Evolutionary conservation across 1,284 basidiomycete genomes (phyloP).

Genomic region (Prillingera fragicola): DNA sequence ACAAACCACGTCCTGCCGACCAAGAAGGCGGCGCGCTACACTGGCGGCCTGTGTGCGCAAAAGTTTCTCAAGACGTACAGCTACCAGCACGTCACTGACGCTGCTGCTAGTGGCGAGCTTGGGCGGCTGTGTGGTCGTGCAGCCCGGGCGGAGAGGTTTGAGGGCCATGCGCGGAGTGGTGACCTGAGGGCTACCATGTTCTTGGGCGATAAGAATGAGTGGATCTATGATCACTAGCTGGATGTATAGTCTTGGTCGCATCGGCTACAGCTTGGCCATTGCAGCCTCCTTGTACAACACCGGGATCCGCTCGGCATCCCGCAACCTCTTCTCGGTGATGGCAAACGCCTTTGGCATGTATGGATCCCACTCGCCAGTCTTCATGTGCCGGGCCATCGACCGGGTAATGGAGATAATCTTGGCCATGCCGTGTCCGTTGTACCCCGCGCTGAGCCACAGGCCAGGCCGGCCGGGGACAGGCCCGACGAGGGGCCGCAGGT

Average conservation of each 20-base stretch:
- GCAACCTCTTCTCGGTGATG: conserved; percentile 13
- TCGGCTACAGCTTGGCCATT: too few species aligned
- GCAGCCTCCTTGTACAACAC: too few species aligned
- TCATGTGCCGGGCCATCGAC: conserved; percentile 18
- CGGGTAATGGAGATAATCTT: conserved; percentile 21
- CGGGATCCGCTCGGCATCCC: too few species aligned
- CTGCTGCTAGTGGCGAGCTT: conserved; percentile 12
- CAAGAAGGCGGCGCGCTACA: conserved; percentile 23
- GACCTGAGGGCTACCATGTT: conserved; percentile 6
- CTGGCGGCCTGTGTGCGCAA: conserved; percentile 26
- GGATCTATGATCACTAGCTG: conserved; percentile 1
- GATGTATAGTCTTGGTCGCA: too few species aligned
- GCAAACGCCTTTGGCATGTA: conserved; percentile 11
- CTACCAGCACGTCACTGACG: conserved; percentile 17
- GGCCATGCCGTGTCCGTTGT: conserved; percentile 26
- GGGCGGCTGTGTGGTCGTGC: conserved; percentile 21
- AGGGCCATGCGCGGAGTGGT: conserved; percentile 20
- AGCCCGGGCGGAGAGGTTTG: conserved; percentile 20
- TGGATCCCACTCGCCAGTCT: conserved; percentile 19
- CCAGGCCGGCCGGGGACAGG: conserved; percentile 17
- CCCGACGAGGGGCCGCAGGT: conserved; percentile 30
- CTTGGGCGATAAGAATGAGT: conserved; percentile 3
- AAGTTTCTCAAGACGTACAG: conserved; percentile 22
- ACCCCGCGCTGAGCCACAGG: conserved; percentile 22
- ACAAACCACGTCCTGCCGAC: conserved; percentile 24